These are phyloP conservation scores for Coemansia nantahalensis DNA, from an alignment of 192 early-diverging fungal genomes.

Conservation along the genomic window DNA sequence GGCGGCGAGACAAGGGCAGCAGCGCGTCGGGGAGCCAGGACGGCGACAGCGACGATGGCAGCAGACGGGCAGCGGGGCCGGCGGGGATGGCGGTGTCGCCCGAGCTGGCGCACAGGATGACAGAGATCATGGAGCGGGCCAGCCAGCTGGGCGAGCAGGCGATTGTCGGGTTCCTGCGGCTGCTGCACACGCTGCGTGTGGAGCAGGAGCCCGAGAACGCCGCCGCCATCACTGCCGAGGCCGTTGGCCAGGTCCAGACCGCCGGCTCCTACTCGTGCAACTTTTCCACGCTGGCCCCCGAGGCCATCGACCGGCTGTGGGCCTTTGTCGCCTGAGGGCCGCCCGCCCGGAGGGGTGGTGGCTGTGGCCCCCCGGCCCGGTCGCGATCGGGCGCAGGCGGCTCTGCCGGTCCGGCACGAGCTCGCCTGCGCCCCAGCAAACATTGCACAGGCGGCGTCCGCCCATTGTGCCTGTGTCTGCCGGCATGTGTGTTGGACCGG, in stretches of 20 bases:
- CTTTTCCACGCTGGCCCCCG: constrained; percentile 20
- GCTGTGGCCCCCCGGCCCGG: too few relatives aligned
- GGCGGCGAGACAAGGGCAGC: not conserved
- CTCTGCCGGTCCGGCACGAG: too few relatives aligned
- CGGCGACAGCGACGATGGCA: constrained; percentile 2
- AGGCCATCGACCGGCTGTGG: constrained; percentile 45
- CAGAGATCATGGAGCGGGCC: constrained; percentile 27
- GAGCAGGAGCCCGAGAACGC: constrained; percentile 45
- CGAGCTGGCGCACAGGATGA: constrained; percentile 15
- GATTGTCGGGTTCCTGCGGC: constrained; percentile 26
- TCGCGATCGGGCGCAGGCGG: too few relatives aligned
- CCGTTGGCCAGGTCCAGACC: constrained; percentile 21
- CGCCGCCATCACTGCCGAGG: constrained; percentile 24
- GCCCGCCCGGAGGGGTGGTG: too few relatives aligned
- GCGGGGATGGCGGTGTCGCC: constrained; percentile 9
- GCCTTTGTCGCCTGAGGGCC: constrained; percentile 16
- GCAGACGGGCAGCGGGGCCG: too few relatives aligned
- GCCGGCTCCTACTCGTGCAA: constrained; percentile 37
- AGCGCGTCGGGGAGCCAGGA: not conserved
- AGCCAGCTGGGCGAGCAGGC: constrained; percentile 16
- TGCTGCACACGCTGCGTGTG: constrained; percentile 41
- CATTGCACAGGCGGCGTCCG: too few relatives aligned
- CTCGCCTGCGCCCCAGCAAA: too few relatives aligned
- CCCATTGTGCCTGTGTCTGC: too few relatives aligned
- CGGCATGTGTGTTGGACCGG: too few relatives aligned